Percentiles rank a stretch among this genome's conserved stretches.
phyloP scores from a whole-genome alignment of 108 stramenopile species.

The Mayamaea pseudoterrestris region DNA sequence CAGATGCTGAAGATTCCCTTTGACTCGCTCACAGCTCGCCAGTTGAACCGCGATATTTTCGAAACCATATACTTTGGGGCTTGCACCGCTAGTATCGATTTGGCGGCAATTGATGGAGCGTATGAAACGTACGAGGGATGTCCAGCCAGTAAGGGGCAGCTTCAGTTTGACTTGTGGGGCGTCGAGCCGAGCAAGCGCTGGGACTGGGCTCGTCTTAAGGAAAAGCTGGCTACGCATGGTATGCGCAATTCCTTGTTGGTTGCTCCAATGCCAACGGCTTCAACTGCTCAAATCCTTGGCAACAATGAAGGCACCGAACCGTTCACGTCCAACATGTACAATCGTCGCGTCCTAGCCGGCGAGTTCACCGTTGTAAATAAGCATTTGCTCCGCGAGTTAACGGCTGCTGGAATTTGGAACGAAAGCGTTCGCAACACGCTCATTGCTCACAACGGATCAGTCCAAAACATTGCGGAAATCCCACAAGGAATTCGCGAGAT shows the following conservation, averaged over 20 bases:
- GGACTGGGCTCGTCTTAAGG: conserved; percentile 78
- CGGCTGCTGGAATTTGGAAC: conserved; percentile 91
- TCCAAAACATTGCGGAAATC: conserved; percentile 71
- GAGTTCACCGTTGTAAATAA: conserved; percentile 97
- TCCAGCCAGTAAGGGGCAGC: conserved; percentile 81
- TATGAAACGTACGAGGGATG: conserved; percentile 86
- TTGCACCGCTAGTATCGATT: conserved; percentile 85
- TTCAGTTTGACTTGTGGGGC: conserved; percentile 93
- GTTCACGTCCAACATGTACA: conserved; percentile 93
- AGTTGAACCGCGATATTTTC: conserved; percentile 89
- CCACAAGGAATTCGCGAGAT: conserved; percentile 79
- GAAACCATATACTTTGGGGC: conserved; percentile 95
- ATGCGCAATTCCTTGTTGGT: conserved; percentile 89
- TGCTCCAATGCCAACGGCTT: conserved; percentile 99
- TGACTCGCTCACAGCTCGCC: conserved; percentile 67
- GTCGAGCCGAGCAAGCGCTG: conserved; percentile 38
- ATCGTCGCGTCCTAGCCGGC: conserved; percentile 91
- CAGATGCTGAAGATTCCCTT: conserved; percentile 86
- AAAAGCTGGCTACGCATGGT: conserved; percentile 60
- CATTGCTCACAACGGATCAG: conserved; percentile 87
- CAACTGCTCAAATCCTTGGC: conserved; percentile 93
- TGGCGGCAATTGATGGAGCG: conserved; percentile 73
- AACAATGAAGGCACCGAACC: conserved; percentile 98
- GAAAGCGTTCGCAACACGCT: conserved; percentile 82
- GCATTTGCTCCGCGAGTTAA: conserved; percentile 90